phyloP scores from a whole-genome alignment of 2,329 filamentous ascomycete genomes.

The Monilinia polystroma region DNA sequence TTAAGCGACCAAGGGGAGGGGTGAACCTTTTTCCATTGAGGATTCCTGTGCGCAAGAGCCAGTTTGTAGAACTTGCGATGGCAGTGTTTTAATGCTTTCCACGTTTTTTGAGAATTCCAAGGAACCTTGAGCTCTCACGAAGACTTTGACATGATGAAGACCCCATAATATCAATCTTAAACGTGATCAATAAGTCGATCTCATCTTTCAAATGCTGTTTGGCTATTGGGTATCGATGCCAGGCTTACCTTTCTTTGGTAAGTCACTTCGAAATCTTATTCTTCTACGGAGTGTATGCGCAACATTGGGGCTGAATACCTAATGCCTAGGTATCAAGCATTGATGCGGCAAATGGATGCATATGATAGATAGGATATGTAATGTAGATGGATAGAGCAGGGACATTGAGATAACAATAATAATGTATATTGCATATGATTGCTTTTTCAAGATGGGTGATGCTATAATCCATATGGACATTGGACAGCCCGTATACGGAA shows the following conservation, averaged over 20 bases:
- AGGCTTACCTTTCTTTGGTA: background rate
- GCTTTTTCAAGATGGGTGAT: too few species aligned
- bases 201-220: constrained; percentile 9
- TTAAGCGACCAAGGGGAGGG: constrained; percentile 2
- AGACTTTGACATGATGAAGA: constrained; percentile 1
- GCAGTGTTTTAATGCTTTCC: constrained; percentile 3
- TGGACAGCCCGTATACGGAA: too few species aligned
- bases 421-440: too few species aligned
- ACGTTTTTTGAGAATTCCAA: background rate
- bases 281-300: background rate
- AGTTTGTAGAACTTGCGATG: constrained; percentile 8
- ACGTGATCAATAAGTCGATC: background rate
- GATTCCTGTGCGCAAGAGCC: constrained; percentile 16
- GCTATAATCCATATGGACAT: too few species aligned
- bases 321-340: background rate
- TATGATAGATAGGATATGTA: background rate
- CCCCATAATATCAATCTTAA: background rate
- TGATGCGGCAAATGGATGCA: background rate
- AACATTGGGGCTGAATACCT: constrained; percentile 12
- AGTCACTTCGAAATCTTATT: background rate
- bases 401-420: too few species aligned
- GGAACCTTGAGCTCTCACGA: background rate
- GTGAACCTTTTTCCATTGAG: constrained; percentile 1
- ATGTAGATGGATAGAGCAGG: too few species aligned
- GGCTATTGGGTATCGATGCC: background rate